Conservation (phyloP, 2,329 filamentous ascomycete genomes). For the Fusarium equiseti region DNA sequence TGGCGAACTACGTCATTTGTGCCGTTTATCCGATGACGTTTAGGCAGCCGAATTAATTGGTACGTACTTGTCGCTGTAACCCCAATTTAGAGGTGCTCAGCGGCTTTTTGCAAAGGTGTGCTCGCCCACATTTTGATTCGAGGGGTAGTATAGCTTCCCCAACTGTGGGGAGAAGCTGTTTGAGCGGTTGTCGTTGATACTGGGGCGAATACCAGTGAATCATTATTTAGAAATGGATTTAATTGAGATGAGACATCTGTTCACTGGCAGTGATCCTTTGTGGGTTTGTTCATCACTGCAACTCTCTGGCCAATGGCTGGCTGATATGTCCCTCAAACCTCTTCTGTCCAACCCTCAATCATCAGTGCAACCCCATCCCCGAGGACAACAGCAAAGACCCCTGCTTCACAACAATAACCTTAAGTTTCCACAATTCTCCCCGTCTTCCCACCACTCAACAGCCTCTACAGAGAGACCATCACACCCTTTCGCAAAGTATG, state of each 20-base stretch:
- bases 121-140: neutral
- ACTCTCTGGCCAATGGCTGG: neutral
- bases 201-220: neutral
- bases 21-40: constrained; percentile 34
- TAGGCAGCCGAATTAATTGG: constrained; percentile 34
- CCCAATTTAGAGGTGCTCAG: constrained; percentile 24
- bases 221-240: neutral
- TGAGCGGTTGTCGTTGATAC: neutral
- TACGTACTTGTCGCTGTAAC: constrained; percentile 3
- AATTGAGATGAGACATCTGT: neutral
- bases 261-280: neutral
- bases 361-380: constrained; percentile 15
- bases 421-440: constrained; percentile 22
- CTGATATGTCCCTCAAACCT: neutral
- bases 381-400: neutral
- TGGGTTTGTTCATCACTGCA: neutral
- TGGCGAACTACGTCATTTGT: constrained; percentile 32
- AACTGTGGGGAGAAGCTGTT: constrained; percentile 24
- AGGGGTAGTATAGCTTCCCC: constrained; percentile 4
- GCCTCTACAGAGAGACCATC: neutral
- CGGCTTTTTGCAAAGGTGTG: constrained; percentile 13
- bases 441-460: neutral
- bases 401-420: constrained; percentile 13
- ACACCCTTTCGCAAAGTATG: constrained; percentile 6
- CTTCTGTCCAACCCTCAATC: neutral